Conservation (phyloP, 768 basidiomycete genomes). For the Gelatoporia subvermispora region DNA sequence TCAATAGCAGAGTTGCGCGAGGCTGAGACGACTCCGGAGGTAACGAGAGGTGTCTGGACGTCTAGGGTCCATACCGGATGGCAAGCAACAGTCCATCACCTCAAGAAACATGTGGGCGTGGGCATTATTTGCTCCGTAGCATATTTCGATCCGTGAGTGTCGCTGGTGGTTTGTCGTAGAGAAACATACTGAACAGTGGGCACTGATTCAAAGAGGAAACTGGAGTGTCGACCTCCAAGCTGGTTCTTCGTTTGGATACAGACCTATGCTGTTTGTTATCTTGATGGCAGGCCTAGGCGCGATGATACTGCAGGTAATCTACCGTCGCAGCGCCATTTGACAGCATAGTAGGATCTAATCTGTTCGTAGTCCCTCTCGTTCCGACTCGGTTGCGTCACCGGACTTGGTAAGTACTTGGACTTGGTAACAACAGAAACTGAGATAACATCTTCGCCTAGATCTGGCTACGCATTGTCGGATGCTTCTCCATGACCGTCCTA, state of each 20-base stretch:
- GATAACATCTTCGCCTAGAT: conserved; percentile 23
- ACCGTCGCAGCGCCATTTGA: background rate
- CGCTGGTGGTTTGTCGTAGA: background rate
- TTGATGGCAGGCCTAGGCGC: conserved; percentile 79
- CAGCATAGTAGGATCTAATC: background rate
- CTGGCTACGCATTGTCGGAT: conserved; percentile 42
- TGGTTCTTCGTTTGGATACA: conserved; percentile 83
- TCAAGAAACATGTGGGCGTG: conserved; percentile 48
- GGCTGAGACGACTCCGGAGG: no score
- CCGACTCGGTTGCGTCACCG: conserved; percentile 78
- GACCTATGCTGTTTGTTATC: conserved; percentile 71
- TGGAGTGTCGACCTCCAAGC: conserved; percentile 90
- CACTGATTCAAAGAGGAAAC: conserved; percentile 51
- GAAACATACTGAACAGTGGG: background rate
- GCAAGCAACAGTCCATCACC: conserved; percentile 8
- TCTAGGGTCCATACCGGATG: background rate
- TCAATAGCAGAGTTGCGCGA: no score
- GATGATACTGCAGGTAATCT: conserved; percentile 68
- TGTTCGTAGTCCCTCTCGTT: conserved; percentile 60
- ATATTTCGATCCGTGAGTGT: conserved; percentile 74
- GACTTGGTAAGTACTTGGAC: conserved; percentile 49
- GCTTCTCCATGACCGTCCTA: conserved; percentile 38
- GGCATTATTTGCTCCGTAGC: conserved; percentile 86
- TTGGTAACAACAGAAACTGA: background rate
- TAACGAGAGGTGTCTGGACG: no score